Evolutionary conservation across 2,329 filamentous ascomycete species (phyloP).

Genomic region (Cadophora malorum): DNA sequence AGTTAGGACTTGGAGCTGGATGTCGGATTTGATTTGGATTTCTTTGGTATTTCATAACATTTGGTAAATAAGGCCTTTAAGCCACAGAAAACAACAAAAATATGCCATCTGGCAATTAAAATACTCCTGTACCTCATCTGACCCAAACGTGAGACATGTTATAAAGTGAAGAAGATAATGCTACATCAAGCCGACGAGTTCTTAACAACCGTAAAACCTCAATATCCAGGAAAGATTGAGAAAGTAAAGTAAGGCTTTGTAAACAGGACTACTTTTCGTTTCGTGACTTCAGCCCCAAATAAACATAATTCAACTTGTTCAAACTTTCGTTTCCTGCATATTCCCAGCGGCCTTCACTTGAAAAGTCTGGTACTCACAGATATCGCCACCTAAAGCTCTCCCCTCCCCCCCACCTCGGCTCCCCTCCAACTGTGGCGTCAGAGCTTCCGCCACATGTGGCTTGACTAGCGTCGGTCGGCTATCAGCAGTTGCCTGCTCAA

Average conservation of each 20-base stretch:
- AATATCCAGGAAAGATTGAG: background rate
- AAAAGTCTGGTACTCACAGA: too few species aligned
- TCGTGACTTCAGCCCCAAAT: too few species aligned
- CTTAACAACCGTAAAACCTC: background rate
- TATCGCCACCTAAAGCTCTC: background rate
- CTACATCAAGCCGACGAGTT: background rate
- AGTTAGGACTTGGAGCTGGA: background rate
- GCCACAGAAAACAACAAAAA: conserved; percentile 35
- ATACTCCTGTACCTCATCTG: background rate
- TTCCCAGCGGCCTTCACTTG: background rate
- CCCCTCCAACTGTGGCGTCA: conserved; percentile 21
- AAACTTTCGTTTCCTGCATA: background rate
- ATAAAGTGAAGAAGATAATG: background rate
- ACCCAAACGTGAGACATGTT: background rate
- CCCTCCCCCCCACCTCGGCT: conserved; percentile 7
- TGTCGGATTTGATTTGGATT: background rate
- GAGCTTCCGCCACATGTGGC: conserved; percentile 20
- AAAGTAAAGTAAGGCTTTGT: background rate
- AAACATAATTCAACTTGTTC: too few species aligned
- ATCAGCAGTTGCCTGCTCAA: conserved; percentile 24
- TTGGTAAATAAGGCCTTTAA: conserved; percentile 29
- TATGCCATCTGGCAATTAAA: conserved; percentile 38
- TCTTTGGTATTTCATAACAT: conserved; percentile 24
- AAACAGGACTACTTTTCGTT: too few species aligned
- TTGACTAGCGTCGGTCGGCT: background rate